A percentile compares a stretch with the other conserved stretches of the same genome.
Conservation (phyloP, 2,329 filamentous ascomycete genomes). For the Aspergillus ibericus region DNA sequence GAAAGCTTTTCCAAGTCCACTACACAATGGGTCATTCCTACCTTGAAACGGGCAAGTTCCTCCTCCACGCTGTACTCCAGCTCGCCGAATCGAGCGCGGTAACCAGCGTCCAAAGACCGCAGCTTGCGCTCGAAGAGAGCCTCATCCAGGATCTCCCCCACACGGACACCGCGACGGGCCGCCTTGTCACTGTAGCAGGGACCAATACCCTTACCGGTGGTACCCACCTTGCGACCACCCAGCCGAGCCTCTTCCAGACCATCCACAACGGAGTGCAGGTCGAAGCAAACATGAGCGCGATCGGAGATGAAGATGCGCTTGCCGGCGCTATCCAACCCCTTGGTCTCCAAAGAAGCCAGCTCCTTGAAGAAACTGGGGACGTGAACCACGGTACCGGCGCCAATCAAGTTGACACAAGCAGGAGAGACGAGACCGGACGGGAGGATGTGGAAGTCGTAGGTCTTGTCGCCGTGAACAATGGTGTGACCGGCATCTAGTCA, state of each 20-base stretch:
- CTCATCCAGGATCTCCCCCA: conserved; percentile 60
- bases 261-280: conserved; percentile 48
- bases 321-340: conserved; percentile 43
- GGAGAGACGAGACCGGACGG: conserved; percentile 48
- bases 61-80: conserved; percentile 61
- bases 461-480: conserved; percentile 47
- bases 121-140: conserved; percentile 56
- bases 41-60: conserved; percentile 59
- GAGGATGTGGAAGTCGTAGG: conserved; percentile 52
- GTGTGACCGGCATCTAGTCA: conserved; percentile 48
- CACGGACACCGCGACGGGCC: conserved; percentile 57
- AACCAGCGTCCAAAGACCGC: conserved; percentile 52
- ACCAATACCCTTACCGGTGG: conserved; percentile 53
- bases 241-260: conserved; percentile 47
- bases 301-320: conserved; percentile 49
- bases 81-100: conserved; percentile 60
- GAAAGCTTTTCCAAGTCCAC: neutral
- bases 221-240: conserved; percentile 49
- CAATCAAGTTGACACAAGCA: conserved; percentile 48
- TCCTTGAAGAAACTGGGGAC: conserved; percentile 52
- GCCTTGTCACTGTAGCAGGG: conserved; percentile 66
- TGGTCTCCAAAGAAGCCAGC: conserved; percentile 43
- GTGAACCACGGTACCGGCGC: conserved; percentile 49
- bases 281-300: conserved; percentile 48
- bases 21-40: conserved; percentile 24